Evolutionary conservation across 139 green algal species (phyloP).

Genomic region (Limnomonas spitsbergensis): DNA sequence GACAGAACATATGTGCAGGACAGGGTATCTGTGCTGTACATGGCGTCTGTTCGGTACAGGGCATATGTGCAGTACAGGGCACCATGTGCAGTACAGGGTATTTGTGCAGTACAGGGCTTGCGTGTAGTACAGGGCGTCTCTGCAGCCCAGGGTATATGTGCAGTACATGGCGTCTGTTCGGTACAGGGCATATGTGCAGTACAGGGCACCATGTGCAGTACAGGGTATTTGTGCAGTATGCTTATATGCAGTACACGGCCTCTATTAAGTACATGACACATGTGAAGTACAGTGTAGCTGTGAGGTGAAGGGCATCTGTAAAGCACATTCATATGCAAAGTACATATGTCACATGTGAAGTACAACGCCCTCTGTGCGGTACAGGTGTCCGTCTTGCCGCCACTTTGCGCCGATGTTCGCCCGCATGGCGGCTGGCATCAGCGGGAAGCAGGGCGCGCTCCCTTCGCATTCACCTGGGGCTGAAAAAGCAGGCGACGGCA

Average conservation of each 20-base stretch:
- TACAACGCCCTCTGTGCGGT: neutral
- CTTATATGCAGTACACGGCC: neutral
- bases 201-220: too few relatives aligned
- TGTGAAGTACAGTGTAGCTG: neutral
- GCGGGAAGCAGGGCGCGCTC: neutral
- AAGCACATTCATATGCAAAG: neutral
- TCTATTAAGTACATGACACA: neutral
- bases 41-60: too few relatives aligned
- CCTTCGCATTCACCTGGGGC: neutral
- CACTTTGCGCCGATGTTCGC: neutral
- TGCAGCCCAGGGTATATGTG: too few relatives aligned
- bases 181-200: too few relatives aligned
- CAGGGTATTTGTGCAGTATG: slow-evolving; percentile 2
- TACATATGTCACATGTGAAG: neutral
- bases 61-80: too few relatives aligned
- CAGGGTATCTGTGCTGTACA: too few relatives aligned
- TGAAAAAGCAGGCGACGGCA: neutral
- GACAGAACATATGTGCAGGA: too few relatives aligned
- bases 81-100: too few relatives aligned
- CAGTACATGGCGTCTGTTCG: too few relatives aligned
- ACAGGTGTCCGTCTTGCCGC: neutral
- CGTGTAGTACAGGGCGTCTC: too few relatives aligned
- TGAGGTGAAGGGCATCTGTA: neutral
- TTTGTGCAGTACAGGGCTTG: too few relatives aligned
- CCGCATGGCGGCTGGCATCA: neutral